Evolutionary conservation across 148 eudicot genomes (phyloP), one percentile per base, ranked within the genome.

Genomic region (Cornus controversa): DNA sequence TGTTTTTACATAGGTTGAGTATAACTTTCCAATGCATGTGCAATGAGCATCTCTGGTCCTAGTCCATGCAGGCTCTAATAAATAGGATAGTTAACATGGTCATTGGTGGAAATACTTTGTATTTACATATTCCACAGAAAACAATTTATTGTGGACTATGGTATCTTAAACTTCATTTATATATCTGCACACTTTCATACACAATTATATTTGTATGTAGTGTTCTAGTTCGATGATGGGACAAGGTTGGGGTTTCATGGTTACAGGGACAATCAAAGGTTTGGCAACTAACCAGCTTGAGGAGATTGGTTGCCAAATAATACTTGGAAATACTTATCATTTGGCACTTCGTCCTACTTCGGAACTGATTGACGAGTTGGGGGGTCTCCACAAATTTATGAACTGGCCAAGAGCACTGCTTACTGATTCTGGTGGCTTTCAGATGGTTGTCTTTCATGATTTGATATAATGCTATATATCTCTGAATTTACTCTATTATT

Each of bases 341-440:
- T 82, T 94, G 90, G 93, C 85, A 22, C 97, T 94, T 65, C 92
- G 94, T 67, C 98, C 98, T 45, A 89, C 97, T 34, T 94, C 98
- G 11, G 92, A 88, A 76, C 89, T 94, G 86, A 89, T 94, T 47
- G 90, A 91, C 81, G 95, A 92, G 83, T 81, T 94, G 66, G 97
- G 98, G 14, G 98, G 97, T 67, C 93, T 92, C 40, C 98, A 94
- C 82, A 92, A 88, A 54, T 92, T 92, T 74, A 94, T 94, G 97
- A 94, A 92, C 80, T 94, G 98, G 97, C 91, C 89, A 24, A 91
- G 98, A 82, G 97, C 90, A 34, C 45, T 94, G 85, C 98, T 94
- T 76, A 92, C 97, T 5, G 98, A 92, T 76, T 92, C 98, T 62
- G 98, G 98, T 73, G 98, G 98, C 81, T 94, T 94, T 87, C 97